Conservation (phyloP, 2,329 filamentous ascomycete genomes). For the Sclerotinia spermophila region DNA sequence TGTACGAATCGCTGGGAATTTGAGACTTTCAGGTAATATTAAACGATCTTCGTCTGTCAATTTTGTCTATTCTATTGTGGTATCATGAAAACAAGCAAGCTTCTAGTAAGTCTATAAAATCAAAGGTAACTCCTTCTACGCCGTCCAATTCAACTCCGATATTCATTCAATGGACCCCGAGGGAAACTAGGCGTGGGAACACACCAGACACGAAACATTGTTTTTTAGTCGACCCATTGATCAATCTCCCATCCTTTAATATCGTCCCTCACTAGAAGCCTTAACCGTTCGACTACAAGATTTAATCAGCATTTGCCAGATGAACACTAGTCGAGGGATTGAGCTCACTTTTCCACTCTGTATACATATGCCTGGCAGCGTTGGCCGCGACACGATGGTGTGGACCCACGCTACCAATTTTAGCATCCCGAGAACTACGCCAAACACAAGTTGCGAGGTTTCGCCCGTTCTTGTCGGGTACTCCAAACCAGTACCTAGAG, state of each 20-base stretch:
- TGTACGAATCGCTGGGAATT: background rate
- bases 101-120: constrained; percentile 11
- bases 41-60: constrained; percentile 7
- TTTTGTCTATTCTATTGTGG: constrained; percentile 14
- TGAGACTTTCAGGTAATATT: background rate
- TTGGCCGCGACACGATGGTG: constrained; percentile 64
- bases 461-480: constrained; percentile 61
- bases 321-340: background rate
- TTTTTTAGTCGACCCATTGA: constrained; percentile 48
- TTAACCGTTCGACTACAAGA: constrained; percentile 56
- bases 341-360: constrained; percentile 54
- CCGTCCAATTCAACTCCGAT: background rate
- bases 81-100: constrained; percentile 9
- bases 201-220: background rate
- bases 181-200: no score
- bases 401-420: constrained; percentile 54
- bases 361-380: constrained; percentile 59
- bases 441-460: constrained; percentile 81
- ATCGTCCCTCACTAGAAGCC: constrained; percentile 64
- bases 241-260: constrained; percentile 60
- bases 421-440: constrained; percentile 57
- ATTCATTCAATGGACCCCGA: background rate
- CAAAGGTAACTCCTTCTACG: constrained; percentile 8
- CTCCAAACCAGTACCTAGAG: constrained; percentile 79
- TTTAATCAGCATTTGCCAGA: background rate